phyloP scores from a whole-genome alignment of 73 alveolate genomes.

The Paraurostyla sp. region DNA sequence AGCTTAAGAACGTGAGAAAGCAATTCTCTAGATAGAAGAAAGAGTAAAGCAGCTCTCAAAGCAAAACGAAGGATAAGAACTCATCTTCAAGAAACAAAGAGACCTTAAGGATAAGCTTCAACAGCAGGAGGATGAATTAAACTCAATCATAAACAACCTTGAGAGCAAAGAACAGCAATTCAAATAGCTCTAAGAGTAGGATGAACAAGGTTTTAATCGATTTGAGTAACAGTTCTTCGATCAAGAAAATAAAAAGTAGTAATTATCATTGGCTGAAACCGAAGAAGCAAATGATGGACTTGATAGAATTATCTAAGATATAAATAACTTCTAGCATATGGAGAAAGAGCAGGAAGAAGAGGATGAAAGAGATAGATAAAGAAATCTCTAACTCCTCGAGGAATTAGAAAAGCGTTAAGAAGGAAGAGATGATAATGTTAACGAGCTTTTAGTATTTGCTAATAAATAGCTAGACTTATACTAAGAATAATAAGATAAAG shows the following conservation, averaged over 20 bases:
- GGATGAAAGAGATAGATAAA: neutral
- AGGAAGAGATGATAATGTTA: slow-evolving; percentile 32
- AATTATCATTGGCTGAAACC: neutral
- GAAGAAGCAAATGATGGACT: neutral
- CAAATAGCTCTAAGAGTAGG: neutral
- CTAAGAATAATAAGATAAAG: neutral
- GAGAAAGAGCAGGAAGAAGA: slow-evolving; percentile 9
- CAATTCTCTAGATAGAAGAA: neutral
- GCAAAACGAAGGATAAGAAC: neutral
- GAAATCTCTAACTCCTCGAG: neutral
- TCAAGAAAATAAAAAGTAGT: neutral
- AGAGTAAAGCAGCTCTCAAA: slow-evolving; percentile 19
- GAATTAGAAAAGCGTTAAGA: neutral
- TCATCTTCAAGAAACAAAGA: neutral
- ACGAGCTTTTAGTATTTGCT: slow-evolving; percentile 26
- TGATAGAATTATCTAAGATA: neutral
- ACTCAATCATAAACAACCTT: neutral
- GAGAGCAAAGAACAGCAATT: neutral
- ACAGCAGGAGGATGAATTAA: slow-evolving; percentile 13
- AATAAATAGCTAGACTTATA: slow-evolving; percentile 6
- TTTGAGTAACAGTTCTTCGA: neutral
- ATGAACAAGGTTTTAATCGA: neutral
- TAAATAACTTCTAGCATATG: neutral
- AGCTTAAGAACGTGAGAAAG: slow-evolving; percentile 4
- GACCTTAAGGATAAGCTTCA: neutral